Evolutionary conservation across 768 basidiomycete genomes (phyloP), one percentile per base, ranked within the genome.

Genomic region (Kwoniella europaea): DNA sequence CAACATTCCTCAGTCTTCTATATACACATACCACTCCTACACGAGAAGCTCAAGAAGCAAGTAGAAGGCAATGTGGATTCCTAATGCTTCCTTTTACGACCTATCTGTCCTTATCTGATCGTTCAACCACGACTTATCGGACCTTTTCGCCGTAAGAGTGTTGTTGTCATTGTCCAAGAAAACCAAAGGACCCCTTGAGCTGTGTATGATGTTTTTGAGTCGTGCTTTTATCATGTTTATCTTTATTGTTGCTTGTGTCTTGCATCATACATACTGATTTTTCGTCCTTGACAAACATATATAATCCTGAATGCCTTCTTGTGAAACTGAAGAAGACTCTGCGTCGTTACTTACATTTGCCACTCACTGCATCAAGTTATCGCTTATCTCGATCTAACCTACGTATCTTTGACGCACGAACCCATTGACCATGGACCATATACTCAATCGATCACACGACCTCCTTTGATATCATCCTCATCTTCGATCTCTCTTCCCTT

Each of bases 381-480:
- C 46, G 7, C 46, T 50, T 50, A 50, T 50, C 46, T 50, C 35
- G 35, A 9, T 35, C 46, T 55, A 9, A 10, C 18, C 15, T 55
- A 55, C 22, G 3, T 27, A 22, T 12, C 5, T 18, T n/a, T 22
- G 3, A 42, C 59, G 59, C 20, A 61, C 59, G 5, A 4, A 43
- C 42, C n/a, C 18, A n/a, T 12, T 43, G 42, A n/a, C 4, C 10
- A n/a, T 20, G 6, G 35, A 27, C 27, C 20, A 61, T 1, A 43
- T n/a, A 10, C 29, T 20, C 27, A 20, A 42, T 15, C 41, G n/a
- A 5, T 61, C 59, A 61, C 59, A 61, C 59, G 59, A 61, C 59
- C 35, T 61, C 59, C 59, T 61, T 61, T 61, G 43, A 61, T 24
- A 61, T 12, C 20, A 20, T 55, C 20, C 3, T 55, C 20, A 12